Conservation (phyloP, 768 basidiomycete genomes). For the Gautieria morchelliformis region DNA sequence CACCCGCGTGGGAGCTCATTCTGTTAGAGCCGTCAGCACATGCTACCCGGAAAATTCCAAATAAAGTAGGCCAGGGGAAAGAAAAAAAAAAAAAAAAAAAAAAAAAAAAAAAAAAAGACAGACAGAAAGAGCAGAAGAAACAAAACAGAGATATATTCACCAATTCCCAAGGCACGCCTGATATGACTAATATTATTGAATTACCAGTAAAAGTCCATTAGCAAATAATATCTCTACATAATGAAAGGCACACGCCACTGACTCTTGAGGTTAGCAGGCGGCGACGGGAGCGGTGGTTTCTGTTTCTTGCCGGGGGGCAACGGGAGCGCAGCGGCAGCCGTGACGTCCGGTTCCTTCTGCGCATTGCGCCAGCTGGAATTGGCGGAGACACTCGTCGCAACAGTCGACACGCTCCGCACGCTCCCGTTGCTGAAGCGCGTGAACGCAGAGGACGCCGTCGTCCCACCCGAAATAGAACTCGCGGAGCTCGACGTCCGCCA, state of each 20-base stretch:
- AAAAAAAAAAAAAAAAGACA: background rate
- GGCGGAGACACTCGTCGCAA: slow-evolving; percentile 70
- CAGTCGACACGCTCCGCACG: slow-evolving; percentile 63
- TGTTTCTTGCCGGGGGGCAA: slow-evolving; percentile 5
- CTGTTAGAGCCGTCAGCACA: background rate
- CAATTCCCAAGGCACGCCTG: slow-evolving; percentile 70
- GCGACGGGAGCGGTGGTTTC: slow-evolving; percentile 16
- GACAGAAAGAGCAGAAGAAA: background rate
- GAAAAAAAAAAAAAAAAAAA: background rate
- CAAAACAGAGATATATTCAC: slow-evolving; percentile 8
- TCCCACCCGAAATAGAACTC: slow-evolving; percentile 54
- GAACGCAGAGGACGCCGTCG: slow-evolving; percentile 61
- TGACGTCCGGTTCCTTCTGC: background rate
- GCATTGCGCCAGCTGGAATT: slow-evolving; percentile 50
- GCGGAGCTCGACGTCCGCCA: slow-evolving; percentile 37
- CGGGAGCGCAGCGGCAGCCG: background rate
- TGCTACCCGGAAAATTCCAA: background rate
- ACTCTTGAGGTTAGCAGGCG: slow-evolving; percentile 68
- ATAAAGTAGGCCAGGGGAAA: background rate
- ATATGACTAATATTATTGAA: slow-evolving; percentile 43
- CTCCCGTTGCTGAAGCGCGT: slow-evolving; percentile 67
- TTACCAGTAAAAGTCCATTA: slow-evolving; percentile 9
- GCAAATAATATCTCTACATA: slow-evolving; percentile 6
- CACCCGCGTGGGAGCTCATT: slow-evolving; percentile 7
- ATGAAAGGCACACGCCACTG: slow-evolving; percentile 23